Evolutionary conservation across 1,139 yeast species (phyloP).

Genomic region (Candida freyschussii): DNA sequence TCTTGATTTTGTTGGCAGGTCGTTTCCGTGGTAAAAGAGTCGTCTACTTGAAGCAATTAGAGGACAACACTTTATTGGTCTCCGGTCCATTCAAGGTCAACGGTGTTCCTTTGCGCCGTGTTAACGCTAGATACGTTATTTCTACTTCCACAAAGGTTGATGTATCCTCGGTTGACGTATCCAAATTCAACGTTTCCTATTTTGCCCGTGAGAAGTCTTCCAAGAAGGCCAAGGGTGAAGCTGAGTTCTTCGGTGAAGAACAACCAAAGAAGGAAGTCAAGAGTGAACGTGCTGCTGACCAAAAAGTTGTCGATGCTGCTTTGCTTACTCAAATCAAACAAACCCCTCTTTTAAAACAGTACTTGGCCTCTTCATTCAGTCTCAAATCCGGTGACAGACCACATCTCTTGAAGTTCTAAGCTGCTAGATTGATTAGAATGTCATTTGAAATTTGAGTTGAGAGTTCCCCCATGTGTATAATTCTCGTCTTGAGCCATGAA

Average conservation of each 20-base stretch:
- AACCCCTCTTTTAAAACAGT: slow-evolving; percentile 97
- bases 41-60: slow-evolving; percentile 95
- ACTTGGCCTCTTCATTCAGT: slow-evolving; percentile 95
- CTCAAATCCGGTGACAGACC: slow-evolving; percentile 99
- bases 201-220: slow-evolving; percentile 93
- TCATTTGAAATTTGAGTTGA: slow-evolving; percentile 2
- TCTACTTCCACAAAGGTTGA: slow-evolving; percentile 95
- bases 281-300: slow-evolving; percentile 97
- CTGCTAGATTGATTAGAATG: slow-evolving; percentile 8
- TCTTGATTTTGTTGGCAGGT: slow-evolving; percentile 97
- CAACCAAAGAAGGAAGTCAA: slow-evolving; percentile 71
- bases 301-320: slow-evolving; percentile 93
- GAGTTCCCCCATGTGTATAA: slow-evolving; percentile 18
- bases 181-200: slow-evolving; percentile 94
- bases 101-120: slow-evolving; percentile 99
- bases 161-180: slow-evolving; percentile 75
- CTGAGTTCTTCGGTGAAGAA: slow-evolving; percentile 89
- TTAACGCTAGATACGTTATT: slow-evolving; percentile 97
- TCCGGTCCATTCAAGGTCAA: slow-evolving; percentile 99
- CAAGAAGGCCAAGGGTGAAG: slow-evolving; percentile 80
- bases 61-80: slow-evolving; percentile 97
- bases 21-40: slow-evolving; percentile 99
- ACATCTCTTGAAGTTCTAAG: slow-evolving; percentile 95
- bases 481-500: slow-evolving; percentile 24
- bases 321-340: slow-evolving; percentile 92